Conservation (phyloP, 495 filamentous ascomycete species). For the Penicillium herquei region DNA sequence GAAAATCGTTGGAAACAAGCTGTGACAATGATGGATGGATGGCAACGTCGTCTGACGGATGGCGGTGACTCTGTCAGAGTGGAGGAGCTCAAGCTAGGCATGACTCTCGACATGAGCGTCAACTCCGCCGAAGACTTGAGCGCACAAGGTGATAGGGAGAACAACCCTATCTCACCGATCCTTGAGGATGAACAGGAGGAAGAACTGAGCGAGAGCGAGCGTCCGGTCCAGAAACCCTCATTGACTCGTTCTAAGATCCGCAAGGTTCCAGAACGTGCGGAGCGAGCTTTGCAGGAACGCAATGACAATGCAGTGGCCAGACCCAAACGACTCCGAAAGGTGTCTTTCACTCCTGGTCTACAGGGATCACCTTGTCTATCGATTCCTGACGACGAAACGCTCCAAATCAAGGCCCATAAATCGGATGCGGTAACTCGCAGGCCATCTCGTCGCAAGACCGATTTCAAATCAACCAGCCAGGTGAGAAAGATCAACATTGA, state of each 20-base stretch:
- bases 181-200: conserved; percentile 55
- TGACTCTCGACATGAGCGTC: conserved; percentile 63
- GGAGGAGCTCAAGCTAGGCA: conserved; percentile 76
- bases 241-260: conserved; percentile 20
- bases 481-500: conserved; percentile 24
- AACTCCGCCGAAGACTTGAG: conserved; percentile 45
- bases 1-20: conserved; percentile 87
- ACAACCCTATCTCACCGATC: conserved; percentile 49
- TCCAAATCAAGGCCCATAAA: conserved; percentile 38
- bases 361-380: conserved; percentile 36
- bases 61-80: conserved; percentile 78
- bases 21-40: conserved; percentile 85
- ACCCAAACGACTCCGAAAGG: conserved; percentile 39
- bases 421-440: conserved; percentile 36
- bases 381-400: conserved; percentile 32
- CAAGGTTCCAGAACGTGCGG: conserved; percentile 27
- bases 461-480: conserved; percentile 28
- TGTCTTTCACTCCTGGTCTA: conserved; percentile 42
- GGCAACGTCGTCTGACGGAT: conserved; percentile 79
- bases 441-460: conserved; percentile 31
- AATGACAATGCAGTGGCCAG: conserved; percentile 39
- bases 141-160: conserved; percentile 33
- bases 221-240: conserved; percentile 7
- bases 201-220: conserved; percentile 28
- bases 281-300: conserved; percentile 41